These are phyloP conservation scores for Onygenales sp. DNA, from an alignment of 2,329 filamentous ascomycete genomes.

Conservation along the genomic window DNA sequence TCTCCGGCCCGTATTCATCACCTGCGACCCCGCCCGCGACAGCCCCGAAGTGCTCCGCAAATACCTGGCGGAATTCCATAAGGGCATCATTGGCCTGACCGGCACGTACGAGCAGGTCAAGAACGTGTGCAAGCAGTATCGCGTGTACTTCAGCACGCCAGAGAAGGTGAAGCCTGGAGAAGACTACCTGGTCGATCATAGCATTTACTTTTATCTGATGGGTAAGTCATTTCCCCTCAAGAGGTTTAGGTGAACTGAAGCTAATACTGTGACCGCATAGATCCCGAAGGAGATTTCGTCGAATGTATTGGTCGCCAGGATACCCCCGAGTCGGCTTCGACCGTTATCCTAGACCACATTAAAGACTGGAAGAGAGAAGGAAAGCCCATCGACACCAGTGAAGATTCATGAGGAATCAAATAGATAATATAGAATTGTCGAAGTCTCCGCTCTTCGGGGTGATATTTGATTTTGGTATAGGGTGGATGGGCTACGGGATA, in stretches of 20 bases:
- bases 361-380: slow-evolving; percentile 58
- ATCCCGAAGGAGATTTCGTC: slow-evolving; percentile 95
- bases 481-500: too few relatives aligned
- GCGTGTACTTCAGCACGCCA: slow-evolving; percentile 95
- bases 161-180: slow-evolving; percentile 79
- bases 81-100: slow-evolving; percentile 74
- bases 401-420: not conserved
- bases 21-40: slow-evolving; percentile 88
- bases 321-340: slow-evolving; percentile 74
- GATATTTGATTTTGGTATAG: too few relatives aligned
- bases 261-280: slow-evolving; percentile 30
- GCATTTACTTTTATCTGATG: slow-evolving; percentile 99
- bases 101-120: slow-evolving; percentile 93
- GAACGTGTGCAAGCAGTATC: slow-evolving; percentile 85
- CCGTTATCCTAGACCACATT: slow-evolving; percentile 78
- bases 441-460: not conserved
- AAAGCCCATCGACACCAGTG: slow-evolving; percentile 40
- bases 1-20: slow-evolving; percentile 73
- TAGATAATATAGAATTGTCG: not conserved
- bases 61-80: slow-evolving; percentile 88
- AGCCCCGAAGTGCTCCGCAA: slow-evolving; percentile 72
- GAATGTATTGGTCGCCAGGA: slow-evolving; percentile 94
- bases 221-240: slow-evolving; percentile 35
- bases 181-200: slow-evolving; percentile 97
- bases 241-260: not conserved